Evolutionary conservation across 2,329 filamentous ascomycete genomes (phyloP).

Genomic region (Clonostachys rhizophaga): DNA sequence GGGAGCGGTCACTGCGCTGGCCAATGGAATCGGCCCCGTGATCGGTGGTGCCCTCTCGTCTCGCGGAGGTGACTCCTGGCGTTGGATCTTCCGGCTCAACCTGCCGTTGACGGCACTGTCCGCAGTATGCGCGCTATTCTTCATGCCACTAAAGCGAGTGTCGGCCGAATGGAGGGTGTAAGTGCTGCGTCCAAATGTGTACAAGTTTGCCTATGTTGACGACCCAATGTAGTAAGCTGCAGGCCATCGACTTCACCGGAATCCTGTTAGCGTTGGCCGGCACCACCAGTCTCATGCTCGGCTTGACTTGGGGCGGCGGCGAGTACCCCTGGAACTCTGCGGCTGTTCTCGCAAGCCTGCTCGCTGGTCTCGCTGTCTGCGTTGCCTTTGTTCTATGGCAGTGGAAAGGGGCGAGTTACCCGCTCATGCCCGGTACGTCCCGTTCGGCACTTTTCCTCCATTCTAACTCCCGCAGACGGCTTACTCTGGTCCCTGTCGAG

Average conservation of each 20-base stretch:
- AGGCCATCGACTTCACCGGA: slow-evolving; percentile 45
- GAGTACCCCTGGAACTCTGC: slow-evolving; percentile 40
- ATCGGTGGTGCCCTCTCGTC: slow-evolving; percentile 46
- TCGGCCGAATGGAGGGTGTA: slow-evolving; percentile 43
- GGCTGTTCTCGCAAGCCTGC: slow-evolving; percentile 38
- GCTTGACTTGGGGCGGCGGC: slow-evolving; percentile 46
- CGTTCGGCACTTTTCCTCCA: not conserved
- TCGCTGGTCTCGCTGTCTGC: slow-evolving; percentile 33
- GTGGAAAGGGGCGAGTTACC: slow-evolving; percentile 39
- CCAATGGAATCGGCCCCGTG: slow-evolving; percentile 49
- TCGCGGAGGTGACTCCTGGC: slow-evolving; percentile 37
- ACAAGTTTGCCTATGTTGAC: not conserved
- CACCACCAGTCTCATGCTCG: slow-evolving; percentile 45
- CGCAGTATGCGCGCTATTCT: slow-evolving; percentile 41
- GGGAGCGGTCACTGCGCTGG: slow-evolving; percentile 45
- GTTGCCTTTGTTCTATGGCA: slow-evolving; percentile 40
- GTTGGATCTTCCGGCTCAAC: slow-evolving; percentile 51
- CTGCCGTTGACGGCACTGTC: slow-evolving; percentile 44
- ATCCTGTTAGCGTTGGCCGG: slow-evolving; percentile 37
- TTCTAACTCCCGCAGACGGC: not conserved
- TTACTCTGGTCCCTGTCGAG: not conserved
- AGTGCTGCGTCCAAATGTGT: slow-evolving; percentile 6
- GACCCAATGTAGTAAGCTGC: slow-evolving; percentile 30
- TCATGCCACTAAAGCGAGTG: slow-evolving; percentile 52
- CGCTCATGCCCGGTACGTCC: slow-evolving; percentile 37